These are phyloP conservation scores for Ophiostoma fasciatum DNA, from an alignment of 2,329 filamentous ascomycete genomes.

Conservation along the genomic window DNA sequence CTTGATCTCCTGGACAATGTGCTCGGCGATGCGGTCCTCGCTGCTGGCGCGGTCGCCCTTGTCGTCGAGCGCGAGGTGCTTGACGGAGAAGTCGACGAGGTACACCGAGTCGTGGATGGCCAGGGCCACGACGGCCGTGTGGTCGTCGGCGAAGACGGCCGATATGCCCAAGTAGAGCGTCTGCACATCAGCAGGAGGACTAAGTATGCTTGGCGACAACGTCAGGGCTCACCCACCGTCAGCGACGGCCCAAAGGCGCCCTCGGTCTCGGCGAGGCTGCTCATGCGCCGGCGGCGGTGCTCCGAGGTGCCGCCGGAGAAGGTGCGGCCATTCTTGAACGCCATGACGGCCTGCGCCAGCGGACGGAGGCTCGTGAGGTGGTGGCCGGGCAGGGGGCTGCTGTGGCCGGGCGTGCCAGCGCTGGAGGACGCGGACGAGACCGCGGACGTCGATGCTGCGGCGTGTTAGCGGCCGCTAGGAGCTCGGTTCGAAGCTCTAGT, in stretches of 20 bases:
- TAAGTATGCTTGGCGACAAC: too few species aligned
- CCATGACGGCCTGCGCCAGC: constrained; percentile 4
- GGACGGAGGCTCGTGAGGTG: not conserved
- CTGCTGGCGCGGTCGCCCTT: constrained; percentile 15
- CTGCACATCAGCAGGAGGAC: too few species aligned
- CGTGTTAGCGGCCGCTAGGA: too few species aligned
- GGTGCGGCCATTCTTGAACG: constrained; percentile 17
- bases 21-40: constrained; percentile 39
- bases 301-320: constrained; percentile 30
- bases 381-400: too few species aligned
- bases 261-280: constrained; percentile 26
- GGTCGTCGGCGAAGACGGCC: constrained; percentile 33
- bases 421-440: too few species aligned
- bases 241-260: constrained; percentile 30
- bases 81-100: constrained; percentile 55
- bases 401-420: too few species aligned
- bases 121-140: constrained; percentile 44
- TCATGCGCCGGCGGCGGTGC: constrained; percentile 32
- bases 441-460: too few species aligned
- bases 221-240: too few species aligned
- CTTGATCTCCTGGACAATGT: constrained; percentile 40
- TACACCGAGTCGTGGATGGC: constrained; percentile 63
- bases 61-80: constrained; percentile 34
- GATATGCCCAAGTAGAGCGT: constrained; percentile 50
- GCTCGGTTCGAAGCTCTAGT: too few species aligned